A percentile compares a stretch with the other conserved stretches of the same genome.
phyloP scores from a whole-genome alignment of 805 yeast genomes.

The Sugiyamaella boreocaroliniensis region DNA sequence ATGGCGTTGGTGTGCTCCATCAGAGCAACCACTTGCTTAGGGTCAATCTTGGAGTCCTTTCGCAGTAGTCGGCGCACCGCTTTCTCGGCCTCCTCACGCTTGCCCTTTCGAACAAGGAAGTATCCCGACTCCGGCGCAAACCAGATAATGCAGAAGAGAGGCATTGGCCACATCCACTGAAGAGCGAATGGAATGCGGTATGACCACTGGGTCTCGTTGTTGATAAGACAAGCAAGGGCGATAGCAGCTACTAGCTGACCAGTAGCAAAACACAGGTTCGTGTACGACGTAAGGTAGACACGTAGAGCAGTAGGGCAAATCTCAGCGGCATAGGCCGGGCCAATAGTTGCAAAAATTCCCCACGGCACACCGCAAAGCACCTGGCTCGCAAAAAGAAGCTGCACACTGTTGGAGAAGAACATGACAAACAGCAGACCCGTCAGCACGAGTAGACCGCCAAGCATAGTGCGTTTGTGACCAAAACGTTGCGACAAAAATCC shows the following conservation, averaged over 20 bases:
- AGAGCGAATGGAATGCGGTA: conserved; percentile 49
- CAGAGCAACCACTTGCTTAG: conserved; percentile 12
- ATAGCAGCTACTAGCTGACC: conserved; percentile 53
- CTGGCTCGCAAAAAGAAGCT: conserved; percentile 16
- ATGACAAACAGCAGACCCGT: conserved; percentile 24
- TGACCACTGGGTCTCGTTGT: conserved; percentile 30
- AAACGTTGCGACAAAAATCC: conserved; percentile 39
- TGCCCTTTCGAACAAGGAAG: conserved; percentile 42
- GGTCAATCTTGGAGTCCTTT: conserved; percentile 34
- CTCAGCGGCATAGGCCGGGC: conserved; percentile 51
- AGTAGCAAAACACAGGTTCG: conserved; percentile 46
- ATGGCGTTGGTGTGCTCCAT: conserved; percentile 39
- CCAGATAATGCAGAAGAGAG: conserved; percentile 30
- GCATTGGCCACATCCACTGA: conserved; percentile 55
- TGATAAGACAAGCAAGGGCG: conserved; percentile 35
- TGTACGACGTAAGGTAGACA: conserved; percentile 42
- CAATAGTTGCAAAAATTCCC: conserved; percentile 47
- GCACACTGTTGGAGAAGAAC: conserved; percentile 36
- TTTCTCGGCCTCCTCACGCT: conserved; percentile 36
- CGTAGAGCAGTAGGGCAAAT: conserved; percentile 46
- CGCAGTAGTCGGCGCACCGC: conserved; percentile 32
- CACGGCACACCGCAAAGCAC: conserved; percentile 34
- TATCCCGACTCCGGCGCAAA: conserved; percentile 51
- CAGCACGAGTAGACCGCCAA: conserved; percentile 9
- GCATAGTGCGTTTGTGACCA: conserved; percentile 41